Conservation (phyloP, 345 rosid species). For the Balakata baccata region DNA sequence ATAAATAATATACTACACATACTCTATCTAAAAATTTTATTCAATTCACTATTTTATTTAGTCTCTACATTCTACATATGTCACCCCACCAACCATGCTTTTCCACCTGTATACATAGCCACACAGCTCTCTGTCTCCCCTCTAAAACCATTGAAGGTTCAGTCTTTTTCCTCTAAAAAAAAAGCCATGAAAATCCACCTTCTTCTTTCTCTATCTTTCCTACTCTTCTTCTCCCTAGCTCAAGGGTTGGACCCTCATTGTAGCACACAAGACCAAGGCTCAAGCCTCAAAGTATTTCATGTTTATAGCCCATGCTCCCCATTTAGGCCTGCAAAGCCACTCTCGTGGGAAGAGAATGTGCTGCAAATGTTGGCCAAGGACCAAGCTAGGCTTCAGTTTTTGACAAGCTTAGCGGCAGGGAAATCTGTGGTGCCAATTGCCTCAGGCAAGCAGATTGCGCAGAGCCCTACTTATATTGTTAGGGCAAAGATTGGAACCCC, state of each 20-base stretch:
- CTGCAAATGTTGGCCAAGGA: slow-evolving; percentile 63
- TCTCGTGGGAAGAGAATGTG: slow-evolving; percentile 79
- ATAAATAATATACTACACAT: too few species aligned
- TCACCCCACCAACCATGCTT: slow-evolving; percentile 20
- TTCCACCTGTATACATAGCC: slow-evolving; percentile 21
- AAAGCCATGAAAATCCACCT: slow-evolving; percentile 34
- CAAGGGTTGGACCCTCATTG: slow-evolving; percentile 44
- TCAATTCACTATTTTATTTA: neutral
- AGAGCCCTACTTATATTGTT: slow-evolving; percentile 81
- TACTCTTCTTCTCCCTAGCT: slow-evolving; percentile 30
- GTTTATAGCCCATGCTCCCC: slow-evolving; percentile 78
- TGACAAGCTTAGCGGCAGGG: slow-evolving; percentile 63
- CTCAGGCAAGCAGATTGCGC: slow-evolving; percentile 67
- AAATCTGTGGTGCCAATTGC: slow-evolving; percentile 85
- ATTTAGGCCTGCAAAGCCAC: slow-evolving; percentile 44
- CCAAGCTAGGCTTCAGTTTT: slow-evolving; percentile 60
- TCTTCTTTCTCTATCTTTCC: slow-evolving; percentile 17
- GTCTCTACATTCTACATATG: slow-evolving; percentile 2
- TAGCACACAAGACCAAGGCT: slow-evolving; percentile 42
- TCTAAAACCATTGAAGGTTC: slow-evolving; percentile 13
- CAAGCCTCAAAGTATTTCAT: slow-evolving; percentile 74
- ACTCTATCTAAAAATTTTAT: too few species aligned
- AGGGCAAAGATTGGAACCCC: slow-evolving; percentile 79
- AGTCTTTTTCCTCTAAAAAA: neutral
- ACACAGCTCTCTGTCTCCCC: neutral